Conservation (phyloP, 257 asterid species). For the Nicotiana knightiana region DNA sequence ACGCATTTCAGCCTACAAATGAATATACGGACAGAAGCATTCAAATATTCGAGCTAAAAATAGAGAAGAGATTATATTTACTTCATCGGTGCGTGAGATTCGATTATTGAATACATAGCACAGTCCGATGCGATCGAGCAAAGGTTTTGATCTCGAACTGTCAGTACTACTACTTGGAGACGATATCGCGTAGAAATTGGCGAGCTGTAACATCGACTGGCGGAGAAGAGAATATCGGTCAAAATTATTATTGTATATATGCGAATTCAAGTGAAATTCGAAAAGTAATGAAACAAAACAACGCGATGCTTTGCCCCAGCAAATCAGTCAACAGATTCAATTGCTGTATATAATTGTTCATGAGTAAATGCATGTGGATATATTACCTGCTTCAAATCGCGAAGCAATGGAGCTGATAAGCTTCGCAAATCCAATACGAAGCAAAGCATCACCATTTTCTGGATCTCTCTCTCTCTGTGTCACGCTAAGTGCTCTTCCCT, state of each 20-base stretch:
- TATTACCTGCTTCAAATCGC: constrained; percentile 75
- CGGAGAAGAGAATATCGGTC: constrained; percentile 4
- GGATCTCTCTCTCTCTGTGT: neutral
- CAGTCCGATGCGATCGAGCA: constrained; percentile 76
- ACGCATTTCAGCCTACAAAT: neutral
- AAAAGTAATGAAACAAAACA: neutral
- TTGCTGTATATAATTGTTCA: neutral
- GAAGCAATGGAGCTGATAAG: constrained; percentile 62
- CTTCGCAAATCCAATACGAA: constrained; percentile 79
- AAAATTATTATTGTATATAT: neutral
- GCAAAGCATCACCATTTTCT: constrained; percentile 61
- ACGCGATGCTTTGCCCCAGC: neutral
- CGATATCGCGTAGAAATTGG: constrained; percentile 66
- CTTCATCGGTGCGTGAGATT: constrained; percentile 55
- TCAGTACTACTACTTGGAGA: constrained; percentile 16
- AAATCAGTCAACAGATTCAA: neutral
- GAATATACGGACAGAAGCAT: neutral
- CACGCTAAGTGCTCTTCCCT: neutral
- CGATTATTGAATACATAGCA: constrained; percentile 56
- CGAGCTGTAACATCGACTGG: constrained; percentile 83
- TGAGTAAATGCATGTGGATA: neutral
- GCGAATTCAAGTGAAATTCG: neutral
- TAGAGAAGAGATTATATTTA: constrained; percentile 11
- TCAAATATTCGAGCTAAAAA: neutral
- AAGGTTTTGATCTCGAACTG: constrained; percentile 37